A percentile compares a stretch with the other conserved stretches of the same genome.
These are phyloP conservation scores for Xylaria polymorpha DNA, from an alignment of 2,329 filamentous ascomycete species.

Conservation along the genomic window DNA sequence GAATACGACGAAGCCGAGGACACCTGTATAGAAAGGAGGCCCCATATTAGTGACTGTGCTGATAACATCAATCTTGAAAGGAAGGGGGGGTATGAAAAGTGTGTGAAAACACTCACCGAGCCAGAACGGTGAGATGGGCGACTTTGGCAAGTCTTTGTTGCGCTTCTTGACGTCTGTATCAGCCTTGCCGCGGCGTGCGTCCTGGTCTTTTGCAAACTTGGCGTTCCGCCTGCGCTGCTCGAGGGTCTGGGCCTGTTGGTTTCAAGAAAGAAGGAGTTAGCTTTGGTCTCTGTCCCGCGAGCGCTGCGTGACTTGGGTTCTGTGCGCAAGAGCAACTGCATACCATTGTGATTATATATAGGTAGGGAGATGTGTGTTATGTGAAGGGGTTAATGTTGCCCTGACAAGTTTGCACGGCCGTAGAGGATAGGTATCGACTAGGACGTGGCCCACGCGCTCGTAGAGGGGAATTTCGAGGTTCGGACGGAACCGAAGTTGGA, in stretches of 20 bases:
- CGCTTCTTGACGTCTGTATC: slow-evolving; percentile 71
- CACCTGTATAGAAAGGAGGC: slow-evolving; percentile 50
- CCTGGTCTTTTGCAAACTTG: slow-evolving; percentile 80
- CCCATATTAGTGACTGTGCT: slow-evolving; percentile 28
- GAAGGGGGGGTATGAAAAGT: not conserved
- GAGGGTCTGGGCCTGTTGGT: slow-evolving; percentile 79
- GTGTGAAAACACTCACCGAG: slow-evolving; percentile 55
- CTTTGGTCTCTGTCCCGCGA: not conserved
- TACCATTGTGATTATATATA: slow-evolving; percentile 47
- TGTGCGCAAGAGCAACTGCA: slow-evolving; percentile 8
- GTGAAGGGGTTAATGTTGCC: not conserved
- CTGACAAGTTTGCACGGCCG: slow-evolving; percentile 1
- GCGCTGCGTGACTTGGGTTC: not conserved
- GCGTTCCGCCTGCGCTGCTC: slow-evolving; percentile 84
- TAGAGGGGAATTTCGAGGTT: slow-evolving; percentile 1
- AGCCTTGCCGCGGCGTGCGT: slow-evolving; percentile 80
- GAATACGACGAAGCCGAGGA: slow-evolving; percentile 71
- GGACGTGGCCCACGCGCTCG: slow-evolving; percentile 9
- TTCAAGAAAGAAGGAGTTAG: slow-evolving; percentile 15
- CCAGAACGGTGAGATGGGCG: slow-evolving; percentile 73
- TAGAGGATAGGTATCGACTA: slow-evolving; percentile 9
- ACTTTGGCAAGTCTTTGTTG: slow-evolving; percentile 66
- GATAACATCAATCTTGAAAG: not conserved
- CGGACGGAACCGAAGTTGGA: slow-evolving; percentile 9
- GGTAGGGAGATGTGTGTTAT: not conserved